A percentile compares a stretch with the other conserved stretches of the same genome.
These are phyloP conservation scores for Vitis rupestris DNA, from an alignment of 164 flowering plant species.

Conservation along the genomic window DNA sequence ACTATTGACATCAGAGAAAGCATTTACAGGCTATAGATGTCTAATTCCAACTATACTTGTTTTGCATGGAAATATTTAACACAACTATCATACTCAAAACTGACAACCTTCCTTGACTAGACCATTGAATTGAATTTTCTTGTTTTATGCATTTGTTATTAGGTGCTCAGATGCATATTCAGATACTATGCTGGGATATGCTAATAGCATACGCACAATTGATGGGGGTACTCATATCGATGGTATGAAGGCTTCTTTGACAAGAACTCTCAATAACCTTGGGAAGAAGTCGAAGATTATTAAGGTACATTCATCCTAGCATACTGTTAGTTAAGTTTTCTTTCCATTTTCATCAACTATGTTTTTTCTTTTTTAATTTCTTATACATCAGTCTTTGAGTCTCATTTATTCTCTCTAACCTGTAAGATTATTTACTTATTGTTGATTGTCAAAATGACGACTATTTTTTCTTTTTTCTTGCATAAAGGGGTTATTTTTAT, in stretches of 20 bases:
- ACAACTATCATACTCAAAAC: not conserved
- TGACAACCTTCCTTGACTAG: not conserved
- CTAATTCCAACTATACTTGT: not conserved
- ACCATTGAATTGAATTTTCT: not conserved
- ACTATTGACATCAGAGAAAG: not conserved
- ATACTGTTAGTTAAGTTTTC: not conserved
- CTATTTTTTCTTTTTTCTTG: too few relatives aligned
- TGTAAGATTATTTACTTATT: too few relatives aligned
- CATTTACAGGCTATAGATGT: not conserved
- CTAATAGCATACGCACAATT: slow-evolving; percentile 93
- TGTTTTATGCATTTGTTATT: slow-evolving; percentile 3
- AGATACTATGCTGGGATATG: slow-evolving; percentile 94
- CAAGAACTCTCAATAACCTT: slow-evolving; percentile 83
- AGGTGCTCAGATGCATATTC: slow-evolving; percentile 98
- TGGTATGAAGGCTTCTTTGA: slow-evolving; percentile 84
- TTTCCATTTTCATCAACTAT: too few relatives aligned
- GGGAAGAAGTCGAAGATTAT: slow-evolving; percentile 83
- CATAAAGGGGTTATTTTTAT: too few relatives aligned
- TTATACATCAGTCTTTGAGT: not conserved
- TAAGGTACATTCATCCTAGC: slow-evolving; percentile 48
- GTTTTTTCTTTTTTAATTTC: not conserved
- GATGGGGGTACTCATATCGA: slow-evolving; percentile 99
- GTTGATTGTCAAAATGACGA: too few relatives aligned
- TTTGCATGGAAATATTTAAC: not conserved
- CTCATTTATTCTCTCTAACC: too few relatives aligned